These are phyloP conservation scores for Volvox reticuliferus DNA, from an alignment of 139 green algal genomes.

Conservation along the genomic window DNA sequence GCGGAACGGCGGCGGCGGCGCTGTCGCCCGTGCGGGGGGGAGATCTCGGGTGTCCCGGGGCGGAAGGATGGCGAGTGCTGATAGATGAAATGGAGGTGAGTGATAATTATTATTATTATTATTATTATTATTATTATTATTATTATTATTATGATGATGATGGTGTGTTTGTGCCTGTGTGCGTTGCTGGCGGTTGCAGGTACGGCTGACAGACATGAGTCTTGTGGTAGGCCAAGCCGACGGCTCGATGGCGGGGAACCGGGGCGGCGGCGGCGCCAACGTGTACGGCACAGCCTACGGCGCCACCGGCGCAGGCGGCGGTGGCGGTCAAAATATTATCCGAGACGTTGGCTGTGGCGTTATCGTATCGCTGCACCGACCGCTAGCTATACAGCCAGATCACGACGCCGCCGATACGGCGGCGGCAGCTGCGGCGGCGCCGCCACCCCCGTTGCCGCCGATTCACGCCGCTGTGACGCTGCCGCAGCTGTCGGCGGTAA, in stretches of 20 bases:
- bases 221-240: conserved; percentile 51
- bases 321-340: conserved; percentile 73
- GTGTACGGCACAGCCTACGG: no score
- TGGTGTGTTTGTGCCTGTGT: no score
- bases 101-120: no score
- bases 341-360: conserved; percentile 63
- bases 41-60: not conserved
- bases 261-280: conserved; percentile 31
- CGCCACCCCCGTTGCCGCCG: conserved; percentile 53
- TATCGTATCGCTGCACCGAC: conserved; percentile 57
- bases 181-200: not conserved
- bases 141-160: no score
- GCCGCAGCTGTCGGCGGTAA: conserved; percentile 64
- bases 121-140: no score
- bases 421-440: not conserved
- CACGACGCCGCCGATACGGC: not conserved
- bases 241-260: not conserved
- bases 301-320: no score
- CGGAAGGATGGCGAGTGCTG: conserved; percentile 37
- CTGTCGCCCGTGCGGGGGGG: not conserved
- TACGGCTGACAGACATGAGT: conserved; percentile 67
- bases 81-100: conserved; percentile 60
- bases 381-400: conserved; percentile 49
- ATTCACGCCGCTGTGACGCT: conserved; percentile 66
- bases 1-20: not conserved